Evolutionary conservation across 2,329 filamentous ascomycete species (phyloP), one percentile per base, ranked within the genome.

Genomic region (Helicocarpus griseus): DNA sequence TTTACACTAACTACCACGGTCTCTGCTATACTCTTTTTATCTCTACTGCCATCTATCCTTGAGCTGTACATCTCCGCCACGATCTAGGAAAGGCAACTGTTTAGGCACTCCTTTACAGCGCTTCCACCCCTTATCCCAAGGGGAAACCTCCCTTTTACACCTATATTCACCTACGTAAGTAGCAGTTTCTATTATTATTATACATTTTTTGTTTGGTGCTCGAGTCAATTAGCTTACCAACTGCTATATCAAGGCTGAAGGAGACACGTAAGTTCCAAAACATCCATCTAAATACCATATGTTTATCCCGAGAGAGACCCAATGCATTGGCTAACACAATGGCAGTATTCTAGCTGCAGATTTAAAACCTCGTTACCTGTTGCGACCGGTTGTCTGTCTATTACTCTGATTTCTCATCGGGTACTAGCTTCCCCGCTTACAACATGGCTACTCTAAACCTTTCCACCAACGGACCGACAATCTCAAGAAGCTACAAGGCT

Each of bases 371-470:
- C 29, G 3, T 46, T 33, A 14, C 28, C 8, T 7, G 3, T 8
- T 1, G 14, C 29, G 29, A 35, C 11, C 17, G 24, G 11, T 43
- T 28, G 14, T 22, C 28, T 14, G 9, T 33, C 29, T 19, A 33
- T 46, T 17, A 22, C 29, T 21, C 17, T 13, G 17, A n/a, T 9
- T 35, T 2, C 5, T 22, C 4, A 33, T 24, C 40, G 17, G 26
- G 21, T 46, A 46, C 28, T 33, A 21, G 9, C 29, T 11, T 13
- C 31, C 11, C 9, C 29, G 2, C 44, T 47, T 31, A 11, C 61
- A 69, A 59, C 60, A 93, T 93, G 87, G 83, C 87, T 55, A 86
- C 87, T 54, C 76, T 90, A 60, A 90, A 90, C 63, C 77, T 88
- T 50, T 90, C 87, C 57, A 81, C 80, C 65, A 87, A 89, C 68